These are phyloP conservation scores for Tremella fuciformis DNA, from an alignment of 768 basidiomycete genomes.

Conservation along the genomic window DNA sequence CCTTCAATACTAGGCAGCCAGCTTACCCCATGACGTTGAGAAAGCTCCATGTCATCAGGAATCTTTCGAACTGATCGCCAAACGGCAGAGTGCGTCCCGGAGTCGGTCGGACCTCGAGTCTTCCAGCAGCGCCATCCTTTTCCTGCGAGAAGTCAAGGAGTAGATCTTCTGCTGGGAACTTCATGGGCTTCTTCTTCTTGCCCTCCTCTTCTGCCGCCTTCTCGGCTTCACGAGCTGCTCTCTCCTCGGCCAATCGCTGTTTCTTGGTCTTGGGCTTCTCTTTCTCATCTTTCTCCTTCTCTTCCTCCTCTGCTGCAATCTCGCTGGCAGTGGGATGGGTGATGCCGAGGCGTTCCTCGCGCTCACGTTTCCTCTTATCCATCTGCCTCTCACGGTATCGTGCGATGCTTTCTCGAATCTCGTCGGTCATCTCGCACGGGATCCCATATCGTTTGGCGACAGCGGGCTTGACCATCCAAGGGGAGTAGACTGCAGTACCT, in stretches of 20 bases:
- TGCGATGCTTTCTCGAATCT: slow-evolving; percentile 72
- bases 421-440: slow-evolving; percentile 78
- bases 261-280: slow-evolving; percentile 28
- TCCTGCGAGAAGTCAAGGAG: slow-evolving; percentile 43
- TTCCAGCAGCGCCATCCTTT: slow-evolving; percentile 29
- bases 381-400: slow-evolving; percentile 80
- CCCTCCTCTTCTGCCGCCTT: slow-evolving; percentile 34
- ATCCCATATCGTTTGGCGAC: slow-evolving; percentile 85
- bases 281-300: slow-evolving; percentile 22
- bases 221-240: slow-evolving; percentile 25
- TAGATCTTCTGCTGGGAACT: slow-evolving; percentile 50
- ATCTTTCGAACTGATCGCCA: slow-evolving; percentile 65
- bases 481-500: slow-evolving; percentile 85
- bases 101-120: slow-evolving; percentile 37
- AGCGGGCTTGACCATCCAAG: slow-evolving; percentile 87
- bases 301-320: slow-evolving; percentile 18
- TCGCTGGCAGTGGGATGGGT: slow-evolving; percentile 7
- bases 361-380: slow-evolving; percentile 80
- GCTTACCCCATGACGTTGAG: slow-evolving; percentile 83
- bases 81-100: slow-evolving; percentile 43
- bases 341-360: slow-evolving; percentile 41
- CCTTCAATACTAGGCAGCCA: slow-evolving; percentile 38
- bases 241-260: slow-evolving; percentile 21
- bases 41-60: slow-evolving; percentile 92
- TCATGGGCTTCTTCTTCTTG: slow-evolving; percentile 46